Evolutionary conservation across 2,329 filamentous ascomycete genomes (phyloP), one percentile per base, ranked within the genome.

Genomic region (Fusarium torreyae): DNA sequence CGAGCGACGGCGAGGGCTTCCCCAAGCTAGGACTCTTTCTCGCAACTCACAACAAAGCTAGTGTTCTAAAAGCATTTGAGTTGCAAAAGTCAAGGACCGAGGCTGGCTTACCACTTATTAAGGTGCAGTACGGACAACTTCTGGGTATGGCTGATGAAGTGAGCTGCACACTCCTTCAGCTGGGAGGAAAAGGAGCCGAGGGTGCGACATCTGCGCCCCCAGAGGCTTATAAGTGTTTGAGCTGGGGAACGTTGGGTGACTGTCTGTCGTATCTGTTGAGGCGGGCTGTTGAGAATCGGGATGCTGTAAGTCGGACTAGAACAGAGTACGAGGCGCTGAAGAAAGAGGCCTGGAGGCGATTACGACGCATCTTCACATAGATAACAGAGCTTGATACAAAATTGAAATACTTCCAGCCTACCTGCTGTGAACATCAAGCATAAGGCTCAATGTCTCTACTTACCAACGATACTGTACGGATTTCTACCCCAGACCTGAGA

Each of bases 121-220:
- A 71, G 1, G 77, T 87, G 3, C 78, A 70, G 28, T 88, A 85
- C 69, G 85, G 83, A 7, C 86, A 88, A 74, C 79, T 88, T 1
- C 82, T 85, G 51, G 86, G 86, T 36, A 88, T 88, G 86, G 84
- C 86, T 4, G 86, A 88, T 56, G 84, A 86, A 63, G 82, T 88
- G 31, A 84, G 81, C 52, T 85, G 84, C 71, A 76, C 78, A 7
- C 77, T 87, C 0, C 77, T 87, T 15, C 78, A 82, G 33, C 54
- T 72, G 28, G 28, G 28, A 3, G 28, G 28, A 31, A 31, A 31
- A 13, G 28, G 28, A 13, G 13, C 10, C 43, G 78, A 78, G 62
- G 59, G 65, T 22, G 69, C 65, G 2, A 59, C 59, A 15, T 51
- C 48, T 36, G 48, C 51, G 4, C 59, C 60, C 1, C 76, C 77